phyloP scores from a whole-genome alignment of 805 yeast genomes.

The Starmerella potacharoeniae region DNA sequence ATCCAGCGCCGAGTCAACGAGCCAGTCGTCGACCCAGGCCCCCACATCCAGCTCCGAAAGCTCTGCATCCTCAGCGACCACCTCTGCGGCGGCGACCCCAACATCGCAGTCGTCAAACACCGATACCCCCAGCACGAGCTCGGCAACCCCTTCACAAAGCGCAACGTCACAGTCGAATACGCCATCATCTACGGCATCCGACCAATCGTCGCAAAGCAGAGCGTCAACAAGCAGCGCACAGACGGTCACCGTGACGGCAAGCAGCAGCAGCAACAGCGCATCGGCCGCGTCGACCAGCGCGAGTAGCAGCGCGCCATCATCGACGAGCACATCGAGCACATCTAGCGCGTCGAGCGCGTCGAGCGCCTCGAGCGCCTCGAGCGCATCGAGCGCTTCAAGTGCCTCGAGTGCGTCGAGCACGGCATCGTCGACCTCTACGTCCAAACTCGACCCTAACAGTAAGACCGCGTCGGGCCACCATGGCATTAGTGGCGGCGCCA shows the following conservation, averaged over 20 bases:
- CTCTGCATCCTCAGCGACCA: not conserved
- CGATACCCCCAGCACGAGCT: not conserved
- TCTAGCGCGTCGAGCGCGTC: slow-evolving; percentile 17
- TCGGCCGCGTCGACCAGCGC: no score
- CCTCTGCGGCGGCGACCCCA: not conserved
- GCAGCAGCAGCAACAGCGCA: not conserved
- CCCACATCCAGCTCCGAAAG: slow-evolving; percentile 5
- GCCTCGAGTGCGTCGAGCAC: not conserved
- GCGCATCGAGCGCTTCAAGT: not conserved
- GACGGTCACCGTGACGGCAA: slow-evolving; percentile 1
- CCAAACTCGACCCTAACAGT: not conserved
- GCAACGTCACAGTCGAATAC: slow-evolving; percentile 7
- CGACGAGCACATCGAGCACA: not conserved
- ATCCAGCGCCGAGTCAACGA: slow-evolving; percentile 18
- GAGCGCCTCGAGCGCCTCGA: not conserved
- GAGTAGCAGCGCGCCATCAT: not conserved
- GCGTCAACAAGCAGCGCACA: not conserved
- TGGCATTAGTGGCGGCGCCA: slow-evolving; percentile 37
- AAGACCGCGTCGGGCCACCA: slow-evolving; percentile 13
- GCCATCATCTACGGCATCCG: not conserved
- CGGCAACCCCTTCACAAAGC: not conserved
- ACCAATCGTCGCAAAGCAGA: not conserved
- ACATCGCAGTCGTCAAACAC: not conserved
- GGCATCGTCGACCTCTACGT: not conserved
- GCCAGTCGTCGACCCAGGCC: slow-evolving; percentile 23